Evolutionary conservation across 768 basidiomycete genomes (phyloP), one percentile per base, ranked within the genome.

Genomic region (Boletus subcaerulescens): DNA sequence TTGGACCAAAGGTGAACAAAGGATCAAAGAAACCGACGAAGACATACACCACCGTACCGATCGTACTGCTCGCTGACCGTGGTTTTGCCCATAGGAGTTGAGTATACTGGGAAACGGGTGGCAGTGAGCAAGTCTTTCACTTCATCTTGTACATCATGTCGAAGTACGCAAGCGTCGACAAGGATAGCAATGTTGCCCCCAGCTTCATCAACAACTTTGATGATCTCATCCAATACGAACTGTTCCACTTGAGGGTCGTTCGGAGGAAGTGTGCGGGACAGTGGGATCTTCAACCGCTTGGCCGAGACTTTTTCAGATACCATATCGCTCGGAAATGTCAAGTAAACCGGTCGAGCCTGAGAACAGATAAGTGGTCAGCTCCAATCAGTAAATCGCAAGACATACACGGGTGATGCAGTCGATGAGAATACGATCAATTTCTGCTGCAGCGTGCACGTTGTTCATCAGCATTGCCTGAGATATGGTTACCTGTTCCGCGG

Each of bases 251-350:
- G 74, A 4, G 78, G 71, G 40, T 88, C 78, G 61, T 88, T 87
- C 13, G 65, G 70, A 0, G 82, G 80, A 15, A 73, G 73, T 4
- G 73, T 62, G 10, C 76, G 76, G 35, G 77, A 75, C 10, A 89
- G 76, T 8, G 86, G 85, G 1, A 76, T 81, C 50, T 79, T 72
- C 50, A 97, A 77, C 18, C 81, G 80, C 39, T 81, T 79, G 6
- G 82, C 71, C 0, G 91, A 80, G 17, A 94, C 84, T 65, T 85
- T 81, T 50, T 77, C 73, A 63, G 81, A 77, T 5, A 88, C 87
- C 49, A 96, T 74, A 67, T 98, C 89, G 7, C 87, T 94, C 1
- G 93, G 95, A 12, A 98, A 76, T 35, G 86, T 81, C 39, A 98
- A 72, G 65, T 98, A 98, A 32, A 89, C 91, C 0, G 95, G 95